phyloP scores from a whole-genome alignment of 306 rosid species.

The Cicer cuneatum region DNA sequence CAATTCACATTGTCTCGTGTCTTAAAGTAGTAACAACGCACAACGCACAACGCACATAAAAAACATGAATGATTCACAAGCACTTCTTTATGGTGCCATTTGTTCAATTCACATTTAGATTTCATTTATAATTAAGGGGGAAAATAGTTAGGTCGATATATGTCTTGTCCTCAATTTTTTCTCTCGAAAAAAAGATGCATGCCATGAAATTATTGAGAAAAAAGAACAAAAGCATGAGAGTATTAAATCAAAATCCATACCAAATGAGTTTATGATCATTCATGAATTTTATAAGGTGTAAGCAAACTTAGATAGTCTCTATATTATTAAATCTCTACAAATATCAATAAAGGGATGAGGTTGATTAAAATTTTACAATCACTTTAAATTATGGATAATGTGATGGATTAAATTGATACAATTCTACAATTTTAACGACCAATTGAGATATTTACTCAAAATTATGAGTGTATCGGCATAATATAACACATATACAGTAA shows the following conservation, averaged over 20 bases:
- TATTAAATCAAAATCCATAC: not conserved
- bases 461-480: too few relatives aligned
- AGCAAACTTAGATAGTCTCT: not conserved
- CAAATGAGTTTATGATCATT: not conserved
- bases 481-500: too few relatives aligned
- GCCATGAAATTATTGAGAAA: not conserved
- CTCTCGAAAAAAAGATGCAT: not conserved
- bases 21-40: not conserved
- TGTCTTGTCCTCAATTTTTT: not conserved
- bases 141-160: not conserved
- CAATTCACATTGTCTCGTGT: not conserved
- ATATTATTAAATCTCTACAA: too few relatives aligned
- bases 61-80: not conserved
- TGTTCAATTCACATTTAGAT: not conserved
- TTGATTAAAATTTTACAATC: too few relatives aligned
- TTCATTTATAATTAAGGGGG: not conserved
- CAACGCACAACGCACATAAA: not conserved
- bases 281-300: not conserved
- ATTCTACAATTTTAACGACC: too few relatives aligned
- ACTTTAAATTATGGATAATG: too few relatives aligned
- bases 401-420: too few relatives aligned
- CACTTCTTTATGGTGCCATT: not conserved
- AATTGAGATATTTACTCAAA: too few relatives aligned
- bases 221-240: not conserved
- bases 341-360: too few relatives aligned